These are phyloP conservation scores for Blastobotrys buckinghamii DNA, from an alignment of 1,139 yeast species.

Conservation along the genomic window DNA sequence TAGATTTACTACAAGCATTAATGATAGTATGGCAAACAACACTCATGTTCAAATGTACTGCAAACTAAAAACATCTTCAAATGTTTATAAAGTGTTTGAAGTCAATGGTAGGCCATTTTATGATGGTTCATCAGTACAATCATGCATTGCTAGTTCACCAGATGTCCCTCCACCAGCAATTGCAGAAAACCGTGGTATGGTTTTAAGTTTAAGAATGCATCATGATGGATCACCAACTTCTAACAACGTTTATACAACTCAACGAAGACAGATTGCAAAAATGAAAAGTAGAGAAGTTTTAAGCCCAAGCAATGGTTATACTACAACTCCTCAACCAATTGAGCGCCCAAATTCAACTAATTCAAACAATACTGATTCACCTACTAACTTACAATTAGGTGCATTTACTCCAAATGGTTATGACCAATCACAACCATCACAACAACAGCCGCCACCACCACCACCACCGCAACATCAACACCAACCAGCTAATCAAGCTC, in stretches of 20 bases:
- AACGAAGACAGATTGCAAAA: not conserved
- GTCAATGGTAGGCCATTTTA: conserved; percentile 16
- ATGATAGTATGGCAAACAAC: conserved; percentile 4
- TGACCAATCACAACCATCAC: not conserved
- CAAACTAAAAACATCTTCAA: conserved; percentile 15
- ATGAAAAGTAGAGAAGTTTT: not conserved
- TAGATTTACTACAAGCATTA: conserved; percentile 5
- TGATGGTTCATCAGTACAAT: conserved; percentile 8
- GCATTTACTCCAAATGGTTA: not conserved
- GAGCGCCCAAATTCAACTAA: conserved; percentile 8
- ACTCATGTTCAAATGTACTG: conserved; percentile 17
- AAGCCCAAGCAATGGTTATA: not conserved
- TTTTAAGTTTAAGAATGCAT: conserved; percentile 9
- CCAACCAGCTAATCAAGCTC: too few relatives aligned
- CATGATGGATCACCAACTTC: not conserved
- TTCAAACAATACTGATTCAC: not conserved
- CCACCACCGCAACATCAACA: too few relatives aligned
- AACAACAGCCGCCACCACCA: too few relatives aligned
- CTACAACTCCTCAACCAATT: not conserved
- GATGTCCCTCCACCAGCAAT: not conserved
- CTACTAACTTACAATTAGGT: conserved; percentile 4
- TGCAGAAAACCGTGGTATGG: conserved; percentile 12
- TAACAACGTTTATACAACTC: not conserved
- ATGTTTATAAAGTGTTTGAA: conserved; percentile 15
- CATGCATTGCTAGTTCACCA: not conserved